phyloP scores from a whole-genome alignment of 106 monocot species.

The Platanthera guangdongensis region DNA sequence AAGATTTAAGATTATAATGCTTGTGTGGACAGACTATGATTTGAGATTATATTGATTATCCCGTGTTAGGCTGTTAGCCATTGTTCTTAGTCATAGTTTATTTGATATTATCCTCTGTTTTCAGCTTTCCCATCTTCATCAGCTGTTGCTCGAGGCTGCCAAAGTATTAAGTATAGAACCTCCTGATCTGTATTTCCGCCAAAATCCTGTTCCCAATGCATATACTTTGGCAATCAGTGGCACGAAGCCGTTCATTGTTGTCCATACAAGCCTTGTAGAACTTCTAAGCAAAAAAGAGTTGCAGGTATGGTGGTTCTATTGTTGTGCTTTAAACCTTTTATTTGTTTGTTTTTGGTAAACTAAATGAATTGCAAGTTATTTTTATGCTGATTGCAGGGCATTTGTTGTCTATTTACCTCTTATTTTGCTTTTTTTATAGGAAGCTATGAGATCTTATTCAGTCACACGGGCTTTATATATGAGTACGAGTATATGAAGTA shows the following conservation, averaged over 20 bases:
- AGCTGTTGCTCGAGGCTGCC: constrained; percentile 66
- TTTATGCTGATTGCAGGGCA: not conserved
- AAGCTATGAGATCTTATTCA: no score
- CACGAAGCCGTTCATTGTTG: constrained; percentile 86
- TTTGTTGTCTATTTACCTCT: not conserved
- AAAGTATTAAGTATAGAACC: constrained; percentile 66
- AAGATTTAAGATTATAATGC: not conserved
- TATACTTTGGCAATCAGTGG: constrained; percentile 95
- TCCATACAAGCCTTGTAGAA: constrained; percentile 94
- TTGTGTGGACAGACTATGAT: not conserved
- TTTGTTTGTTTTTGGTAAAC: not conserved
- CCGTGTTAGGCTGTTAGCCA: not conserved
- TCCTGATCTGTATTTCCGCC: constrained; percentile 89
- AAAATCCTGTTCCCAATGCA: constrained; percentile 96
- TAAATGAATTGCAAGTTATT: not conserved
- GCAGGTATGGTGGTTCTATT: constrained; percentile 46
- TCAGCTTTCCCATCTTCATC: constrained; percentile 75
- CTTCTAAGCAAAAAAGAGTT: constrained; percentile 77
- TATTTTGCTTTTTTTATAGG: not conserved
- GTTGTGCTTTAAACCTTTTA: not conserved
- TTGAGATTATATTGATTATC: not conserved
- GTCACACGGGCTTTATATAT: no score
- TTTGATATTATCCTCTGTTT: not conserved
- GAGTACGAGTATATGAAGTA: no score
- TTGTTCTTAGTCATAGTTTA: not conserved